Conservation (phyloP, 164 flowering plant genomes). For the Kalanchoe fedtschenkoi region DNA sequence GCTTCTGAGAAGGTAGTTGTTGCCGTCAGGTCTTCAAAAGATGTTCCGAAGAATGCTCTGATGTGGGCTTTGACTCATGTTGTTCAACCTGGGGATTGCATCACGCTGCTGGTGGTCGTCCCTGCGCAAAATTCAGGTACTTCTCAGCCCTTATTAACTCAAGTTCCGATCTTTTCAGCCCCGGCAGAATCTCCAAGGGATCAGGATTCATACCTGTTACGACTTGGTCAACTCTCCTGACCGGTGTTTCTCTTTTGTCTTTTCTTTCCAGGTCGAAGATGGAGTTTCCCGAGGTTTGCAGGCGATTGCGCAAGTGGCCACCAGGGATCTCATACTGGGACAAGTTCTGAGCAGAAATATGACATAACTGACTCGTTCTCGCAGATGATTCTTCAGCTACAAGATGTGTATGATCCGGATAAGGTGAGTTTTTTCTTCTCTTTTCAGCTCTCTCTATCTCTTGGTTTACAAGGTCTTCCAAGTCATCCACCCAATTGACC, state of each 20-base stretch:
- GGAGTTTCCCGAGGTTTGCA: constrained; percentile 92
- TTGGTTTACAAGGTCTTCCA: background rate
- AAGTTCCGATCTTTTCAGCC: background rate
- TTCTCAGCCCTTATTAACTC: background rate
- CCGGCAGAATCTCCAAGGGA: background rate
- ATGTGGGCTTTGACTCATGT: constrained; percentile 97
- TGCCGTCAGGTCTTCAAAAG: constrained; percentile 89
- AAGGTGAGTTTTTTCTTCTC: constrained; percentile 32
- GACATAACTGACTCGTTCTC: constrained; percentile 86
- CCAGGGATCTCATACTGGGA: constrained; percentile 38
- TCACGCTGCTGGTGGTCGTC: constrained; percentile 76
- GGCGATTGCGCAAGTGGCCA: constrained; percentile 94
- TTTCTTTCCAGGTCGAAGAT: constrained; percentile 54
- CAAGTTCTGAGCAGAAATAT: constrained; percentile 56
- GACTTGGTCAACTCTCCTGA: background rate
- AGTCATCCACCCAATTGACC: background rate
- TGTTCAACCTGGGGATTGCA: constrained; percentile 92
- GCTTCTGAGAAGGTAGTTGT: constrained; percentile 72
- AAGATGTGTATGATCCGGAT: constrained; percentile 88
- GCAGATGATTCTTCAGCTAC: constrained; percentile 97
- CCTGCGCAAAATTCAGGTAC: constrained; percentile 71
- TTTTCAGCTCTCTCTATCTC: background rate
- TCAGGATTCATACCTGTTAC: background rate
- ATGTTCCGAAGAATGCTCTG: constrained; percentile 76
- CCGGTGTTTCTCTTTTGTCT: background rate